Evolutionary conservation across 2,329 filamentous ascomycete species (phyloP).

Genomic region (Cytospora schulzeri): DNA sequence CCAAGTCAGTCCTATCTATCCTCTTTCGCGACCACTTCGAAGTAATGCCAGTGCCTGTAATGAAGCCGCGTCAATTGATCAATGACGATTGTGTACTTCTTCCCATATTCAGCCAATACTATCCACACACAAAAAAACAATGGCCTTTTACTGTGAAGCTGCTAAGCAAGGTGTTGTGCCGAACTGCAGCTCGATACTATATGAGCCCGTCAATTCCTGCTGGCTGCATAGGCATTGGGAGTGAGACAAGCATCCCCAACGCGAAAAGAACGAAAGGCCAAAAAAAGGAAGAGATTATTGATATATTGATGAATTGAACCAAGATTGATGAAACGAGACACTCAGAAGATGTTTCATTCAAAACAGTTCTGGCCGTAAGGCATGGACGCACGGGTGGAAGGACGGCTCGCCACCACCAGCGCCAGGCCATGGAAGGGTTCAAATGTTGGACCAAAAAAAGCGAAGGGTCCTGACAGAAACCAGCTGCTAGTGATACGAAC

Average conservation of each 20-base stretch:
- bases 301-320: neutral
- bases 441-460: neutral
- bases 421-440: neutral
- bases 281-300: neutral
- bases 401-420: neutral
- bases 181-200: neutral
- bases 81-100: neutral
- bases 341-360: neutral
- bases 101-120: neutral
- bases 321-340: neutral
- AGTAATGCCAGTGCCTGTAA: neutral
- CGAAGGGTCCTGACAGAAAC: neutral
- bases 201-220: neutral
- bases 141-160: neutral
- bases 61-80: neutral
- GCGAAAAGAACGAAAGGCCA: neutral
- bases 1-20: neutral
- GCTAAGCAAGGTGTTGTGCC: neutral
- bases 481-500: neutral
- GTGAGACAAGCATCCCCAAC: neutral
- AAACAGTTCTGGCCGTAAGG: neutral
- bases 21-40: too few species aligned
- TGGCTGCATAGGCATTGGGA: neutral
- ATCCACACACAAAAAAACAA: neutral
- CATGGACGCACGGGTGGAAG: neutral